A percentile compares a stretch with the other conserved stretches of the same genome.
These are phyloP conservation scores for Lactarius psammicola DNA, from an alignment of 768 basidiomycete genomes.

Conservation along the genomic window DNA sequence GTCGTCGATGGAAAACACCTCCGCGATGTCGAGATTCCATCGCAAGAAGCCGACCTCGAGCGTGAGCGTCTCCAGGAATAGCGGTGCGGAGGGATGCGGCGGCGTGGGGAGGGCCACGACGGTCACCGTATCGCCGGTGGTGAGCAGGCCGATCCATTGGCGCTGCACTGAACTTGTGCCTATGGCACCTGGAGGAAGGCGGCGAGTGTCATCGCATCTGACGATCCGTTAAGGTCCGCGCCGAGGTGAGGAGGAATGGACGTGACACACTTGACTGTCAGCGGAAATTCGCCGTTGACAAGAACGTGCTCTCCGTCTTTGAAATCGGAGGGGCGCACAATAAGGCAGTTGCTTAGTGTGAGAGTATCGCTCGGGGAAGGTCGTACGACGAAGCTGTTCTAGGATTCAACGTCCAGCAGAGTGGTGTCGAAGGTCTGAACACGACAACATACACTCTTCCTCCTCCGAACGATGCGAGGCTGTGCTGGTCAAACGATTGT, in stretches of 20 bases:
- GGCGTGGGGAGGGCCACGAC: constrained; percentile 56
- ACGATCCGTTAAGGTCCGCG: neutral
- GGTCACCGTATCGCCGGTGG: constrained; percentile 70
- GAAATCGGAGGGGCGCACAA: constrained; percentile 80
- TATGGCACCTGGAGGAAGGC: constrained; percentile 62
- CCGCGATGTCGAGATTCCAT: constrained; percentile 51
- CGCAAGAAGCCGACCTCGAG: constrained; percentile 70
- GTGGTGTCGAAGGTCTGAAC: no score
- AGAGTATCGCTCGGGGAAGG: constrained; percentile 39
- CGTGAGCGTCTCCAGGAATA: constrained; percentile 78
- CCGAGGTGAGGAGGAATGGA: neutral
- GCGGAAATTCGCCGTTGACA: constrained; percentile 67
- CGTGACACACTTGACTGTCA: constrained; percentile 65
- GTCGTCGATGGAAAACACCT: constrained; percentile 83
- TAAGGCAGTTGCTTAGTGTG: constrained; percentile 76
- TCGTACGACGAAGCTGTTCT: constrained; percentile 31
- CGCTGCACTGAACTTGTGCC: constrained; percentile 79
- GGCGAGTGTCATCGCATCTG: constrained; percentile 79
- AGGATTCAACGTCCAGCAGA: neutral
- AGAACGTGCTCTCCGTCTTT: constrained; percentile 67
- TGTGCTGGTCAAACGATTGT: constrained; percentile 28
- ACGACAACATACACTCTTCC: constrained; percentile 30
- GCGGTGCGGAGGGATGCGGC: constrained; percentile 48
- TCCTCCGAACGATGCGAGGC: constrained; percentile 26
- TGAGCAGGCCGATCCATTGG: constrained; percentile 85